Conservation (phyloP, 2,329 filamentous ascomycete genomes). For the Pseudogymnoascus sp. region DNA sequence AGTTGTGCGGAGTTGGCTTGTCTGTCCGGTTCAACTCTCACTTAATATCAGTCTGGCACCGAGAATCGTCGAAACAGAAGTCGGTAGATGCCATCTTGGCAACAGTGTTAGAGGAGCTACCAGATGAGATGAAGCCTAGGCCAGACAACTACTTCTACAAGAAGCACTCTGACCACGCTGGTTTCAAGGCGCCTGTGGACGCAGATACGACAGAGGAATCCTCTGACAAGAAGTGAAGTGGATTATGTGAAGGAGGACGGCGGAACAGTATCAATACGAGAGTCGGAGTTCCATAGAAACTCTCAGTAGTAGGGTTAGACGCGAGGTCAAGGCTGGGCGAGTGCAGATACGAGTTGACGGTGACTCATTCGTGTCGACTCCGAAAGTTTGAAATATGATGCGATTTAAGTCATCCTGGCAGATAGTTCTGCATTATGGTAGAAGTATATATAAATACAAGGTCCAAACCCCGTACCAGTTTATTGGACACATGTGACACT, state of each 20-base stretch:
- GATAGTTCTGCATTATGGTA: conserved; percentile 1
- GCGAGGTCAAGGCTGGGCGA: background rate
- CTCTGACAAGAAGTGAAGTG: conserved; percentile 17
- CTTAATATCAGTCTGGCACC: conserved; percentile 89
- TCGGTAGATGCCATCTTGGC: conserved; percentile 70
- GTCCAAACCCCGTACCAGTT: background rate
- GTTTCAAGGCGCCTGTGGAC: conserved; percentile 57
- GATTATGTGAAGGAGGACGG: background rate
- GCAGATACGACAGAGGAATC: conserved; percentile 20
- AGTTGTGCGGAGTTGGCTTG: conserved; percentile 83
- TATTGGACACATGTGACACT: background rate
- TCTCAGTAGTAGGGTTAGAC: conserved; percentile 8
- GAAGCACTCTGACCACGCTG: conserved; percentile 80
- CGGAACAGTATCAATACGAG: conserved; percentile 15
- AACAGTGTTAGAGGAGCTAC: conserved; percentile 67
- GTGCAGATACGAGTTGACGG: background rate
- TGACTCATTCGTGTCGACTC: conserved; percentile 16
- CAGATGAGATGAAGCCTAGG: conserved; percentile 66
- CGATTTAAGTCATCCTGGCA: background rate
- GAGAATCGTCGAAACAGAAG: conserved; percentile 71
- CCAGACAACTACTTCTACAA: conserved; percentile 75
- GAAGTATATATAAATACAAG: conserved; percentile 10
- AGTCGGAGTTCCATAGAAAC: conserved; percentile 24
- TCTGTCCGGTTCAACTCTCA: conserved; percentile 85
- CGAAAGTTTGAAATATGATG: conserved; percentile 2